A percentile compares a stretch with the other conserved stretches of the same genome.
Evolutionary conservation across 163 green algal genomes (phyloP).

Genomic region (Scenedesmus sp.): DNA sequence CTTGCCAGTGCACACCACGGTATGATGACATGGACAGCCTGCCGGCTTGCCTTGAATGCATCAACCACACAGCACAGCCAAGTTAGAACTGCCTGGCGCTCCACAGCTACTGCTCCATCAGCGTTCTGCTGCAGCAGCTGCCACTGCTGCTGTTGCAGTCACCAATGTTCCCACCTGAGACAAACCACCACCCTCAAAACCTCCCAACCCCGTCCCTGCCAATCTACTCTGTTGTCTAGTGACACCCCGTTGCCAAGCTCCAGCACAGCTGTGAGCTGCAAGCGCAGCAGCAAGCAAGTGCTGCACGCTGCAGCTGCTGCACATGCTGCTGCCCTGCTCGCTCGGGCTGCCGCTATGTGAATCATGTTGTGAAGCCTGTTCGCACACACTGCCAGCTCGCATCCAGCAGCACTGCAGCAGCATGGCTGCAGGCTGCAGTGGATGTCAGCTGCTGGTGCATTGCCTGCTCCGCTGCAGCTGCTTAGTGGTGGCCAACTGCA

Average conservation of each 20-base stretch:
- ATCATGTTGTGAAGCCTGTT: neutral
- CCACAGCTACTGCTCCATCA: too few relatives aligned
- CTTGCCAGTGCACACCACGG: too few relatives aligned
- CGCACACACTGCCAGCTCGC: neutral
- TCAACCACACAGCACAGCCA: too few relatives aligned
- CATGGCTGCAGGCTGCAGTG: neutral
- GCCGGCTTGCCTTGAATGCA: too few relatives aligned
- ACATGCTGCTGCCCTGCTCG: neutral
- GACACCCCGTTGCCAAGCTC: neutral
- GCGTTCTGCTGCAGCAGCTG: too few relatives aligned
- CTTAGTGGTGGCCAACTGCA: conserved; percentile 51
- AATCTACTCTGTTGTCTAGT: neutral
- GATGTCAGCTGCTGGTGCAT: neutral
- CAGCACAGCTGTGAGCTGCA: neutral
- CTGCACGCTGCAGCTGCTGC: neutral
- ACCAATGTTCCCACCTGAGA: neutral
- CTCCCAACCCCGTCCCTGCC: neutral
- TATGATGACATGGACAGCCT: too few relatives aligned
- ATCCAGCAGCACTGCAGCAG: neutral
- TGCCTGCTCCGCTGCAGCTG: neutral
- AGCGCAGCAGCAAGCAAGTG: neutral
- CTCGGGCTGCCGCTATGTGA: neutral
- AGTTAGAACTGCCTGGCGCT: too few relatives aligned
- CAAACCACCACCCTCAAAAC: neutral
- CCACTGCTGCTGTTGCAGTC: neutral